phyloP scores from a whole-genome alignment of 1,139 yeast genomes.

The Candida tunisiensis region DNA sequence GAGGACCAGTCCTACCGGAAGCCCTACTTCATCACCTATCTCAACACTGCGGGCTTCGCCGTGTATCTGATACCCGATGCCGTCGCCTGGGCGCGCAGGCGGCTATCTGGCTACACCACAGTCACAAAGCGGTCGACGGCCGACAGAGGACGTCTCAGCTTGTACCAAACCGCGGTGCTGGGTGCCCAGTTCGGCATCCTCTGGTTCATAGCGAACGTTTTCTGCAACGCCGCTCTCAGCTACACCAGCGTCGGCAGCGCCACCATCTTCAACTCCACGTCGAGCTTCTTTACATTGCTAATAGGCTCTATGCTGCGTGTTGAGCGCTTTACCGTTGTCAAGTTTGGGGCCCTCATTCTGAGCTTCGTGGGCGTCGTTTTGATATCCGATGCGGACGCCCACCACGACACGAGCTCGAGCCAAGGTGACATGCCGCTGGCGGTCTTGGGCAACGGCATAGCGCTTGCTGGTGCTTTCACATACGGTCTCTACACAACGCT shows the following conservation, averaged over 20 bases:
- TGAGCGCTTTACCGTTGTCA: conserved; percentile 48
- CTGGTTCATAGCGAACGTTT: conserved; percentile 83
- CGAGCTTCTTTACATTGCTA: conserved; percentile 78
- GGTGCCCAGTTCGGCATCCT: conserved; percentile 70
- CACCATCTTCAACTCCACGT: conserved; percentile 79
- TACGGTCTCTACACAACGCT: conserved; percentile 89
- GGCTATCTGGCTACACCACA: conserved; percentile 2
- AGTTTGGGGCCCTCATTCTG: conserved; percentile 50
- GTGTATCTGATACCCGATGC: conserved; percentile 38
- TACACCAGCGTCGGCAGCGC: conserved; percentile 90
- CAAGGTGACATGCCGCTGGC: too few species aligned
- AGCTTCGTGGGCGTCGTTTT: conserved; percentile 68
- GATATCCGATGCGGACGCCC: conserved; percentile 32
- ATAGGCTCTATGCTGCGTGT: conserved; percentile 62
- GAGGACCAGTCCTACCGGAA: conserved; percentile 37
- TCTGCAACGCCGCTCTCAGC: conserved; percentile 72
- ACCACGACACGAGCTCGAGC: conserved; percentile 14
- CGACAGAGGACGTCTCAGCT: too few species aligned
- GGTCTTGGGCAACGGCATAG: conserved; percentile 61
- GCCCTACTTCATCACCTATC: conserved; percentile 87
- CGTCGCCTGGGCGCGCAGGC: conserved; percentile 3
- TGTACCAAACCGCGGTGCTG: conserved; percentile 29
- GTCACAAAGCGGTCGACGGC: conserved; percentile 14
- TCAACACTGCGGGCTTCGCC: conserved; percentile 73
- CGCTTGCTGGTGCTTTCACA: conserved; percentile 66